phyloP scores from a whole-genome alignment of 768 basidiomycete species.

The Naganishia randhawae region DNA sequence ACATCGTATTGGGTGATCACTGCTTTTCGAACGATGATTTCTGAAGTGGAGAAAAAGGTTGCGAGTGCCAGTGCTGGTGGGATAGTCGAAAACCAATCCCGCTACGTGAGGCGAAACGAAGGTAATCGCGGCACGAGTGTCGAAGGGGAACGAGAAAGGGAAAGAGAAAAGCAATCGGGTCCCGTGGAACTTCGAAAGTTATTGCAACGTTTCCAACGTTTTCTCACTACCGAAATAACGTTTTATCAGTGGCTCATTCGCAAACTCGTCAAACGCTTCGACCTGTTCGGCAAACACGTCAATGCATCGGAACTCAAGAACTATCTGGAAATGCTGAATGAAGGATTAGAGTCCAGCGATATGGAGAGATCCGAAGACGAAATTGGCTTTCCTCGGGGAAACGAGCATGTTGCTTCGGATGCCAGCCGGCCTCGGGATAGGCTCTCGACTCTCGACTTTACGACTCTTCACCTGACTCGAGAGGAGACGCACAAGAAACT shows the following conservation, averaged over 20 bases:
- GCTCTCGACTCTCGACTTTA: not conserved
- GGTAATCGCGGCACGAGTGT: not conserved
- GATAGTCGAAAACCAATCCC: not conserved
- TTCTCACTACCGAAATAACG: conserved; percentile 81
- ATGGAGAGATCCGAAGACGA: not conserved
- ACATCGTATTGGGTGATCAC: conserved; percentile 46
- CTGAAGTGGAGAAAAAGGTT: conserved; percentile 28
- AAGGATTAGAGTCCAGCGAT: conserved; percentile 16
- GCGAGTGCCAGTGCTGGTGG: not conserved
- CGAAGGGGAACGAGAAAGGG: conserved; percentile 11
- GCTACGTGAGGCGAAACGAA: conserved; percentile 7
- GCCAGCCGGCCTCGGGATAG: conserved; percentile 1
- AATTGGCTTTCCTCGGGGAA: not conserved
- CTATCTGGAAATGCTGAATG: conserved; percentile 21
- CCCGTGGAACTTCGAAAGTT: conserved; percentile 81
- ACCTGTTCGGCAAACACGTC: conserved; percentile 47
- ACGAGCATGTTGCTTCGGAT: conserved; percentile 12
- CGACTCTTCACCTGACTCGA: conserved; percentile 25
- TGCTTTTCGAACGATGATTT: conserved; percentile 38
- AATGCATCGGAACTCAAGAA: conserved; percentile 22
- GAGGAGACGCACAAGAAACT: conserved; percentile 64
- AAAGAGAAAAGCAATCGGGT: conserved; percentile 56
- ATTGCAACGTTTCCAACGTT: conserved; percentile 80
- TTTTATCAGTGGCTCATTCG: conserved; percentile 81
- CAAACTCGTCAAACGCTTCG: conserved; percentile 69